Conservation (phyloP, 257 asterid genomes). For the Nicotiana otophora region DNA sequence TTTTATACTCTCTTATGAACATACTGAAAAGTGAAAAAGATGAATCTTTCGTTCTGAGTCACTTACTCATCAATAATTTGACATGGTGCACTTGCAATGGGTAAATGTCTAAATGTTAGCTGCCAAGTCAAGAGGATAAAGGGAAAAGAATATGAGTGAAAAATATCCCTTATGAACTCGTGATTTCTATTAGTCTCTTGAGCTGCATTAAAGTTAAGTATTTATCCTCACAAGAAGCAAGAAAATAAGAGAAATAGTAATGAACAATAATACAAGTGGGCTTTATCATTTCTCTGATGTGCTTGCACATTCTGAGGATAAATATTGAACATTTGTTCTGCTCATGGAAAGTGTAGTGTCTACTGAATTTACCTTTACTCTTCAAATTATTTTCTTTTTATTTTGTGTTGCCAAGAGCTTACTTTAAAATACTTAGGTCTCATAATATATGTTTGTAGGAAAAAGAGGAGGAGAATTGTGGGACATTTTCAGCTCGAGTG, state of each 20-base stretch:
- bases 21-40: no score
- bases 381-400: not conserved
- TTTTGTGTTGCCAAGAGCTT: not conserved
- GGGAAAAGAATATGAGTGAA: not conserved
- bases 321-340: not conserved
- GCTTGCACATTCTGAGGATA: not conserved
- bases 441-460: not conserved
- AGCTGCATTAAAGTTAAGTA: not conserved
- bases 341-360: not conserved
- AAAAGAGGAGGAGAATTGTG: not conserved
- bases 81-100: not conserved
- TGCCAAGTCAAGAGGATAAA: not conserved
- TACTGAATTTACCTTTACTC: not conserved
- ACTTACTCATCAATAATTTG: not conserved
- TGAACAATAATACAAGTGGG: no score
- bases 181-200: not conserved
- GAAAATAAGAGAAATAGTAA: not conserved
- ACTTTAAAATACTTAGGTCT: not conserved
- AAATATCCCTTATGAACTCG: not conserved
- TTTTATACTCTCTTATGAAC: no score
- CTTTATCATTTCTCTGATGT: not conserved
- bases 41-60: no score
- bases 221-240: not conserved
- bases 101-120: not conserved
- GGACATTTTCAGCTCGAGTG: not conserved